Conservation (phyloP, 768 basidiomycete species). For the Nidularia pulvinata region DNA sequence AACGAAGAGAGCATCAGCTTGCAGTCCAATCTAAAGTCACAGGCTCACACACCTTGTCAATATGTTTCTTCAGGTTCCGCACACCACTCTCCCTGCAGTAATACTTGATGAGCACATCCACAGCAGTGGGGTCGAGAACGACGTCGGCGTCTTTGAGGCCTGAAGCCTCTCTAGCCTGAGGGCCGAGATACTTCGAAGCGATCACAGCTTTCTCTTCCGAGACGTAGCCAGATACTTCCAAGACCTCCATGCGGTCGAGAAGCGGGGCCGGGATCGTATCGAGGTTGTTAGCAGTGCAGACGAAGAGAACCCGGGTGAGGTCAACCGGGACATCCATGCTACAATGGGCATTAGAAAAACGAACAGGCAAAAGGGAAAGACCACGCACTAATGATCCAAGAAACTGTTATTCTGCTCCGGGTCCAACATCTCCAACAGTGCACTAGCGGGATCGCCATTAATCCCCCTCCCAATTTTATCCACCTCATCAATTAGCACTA, state of each 20-base stretch:
- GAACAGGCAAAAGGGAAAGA: constrained; percentile 5
- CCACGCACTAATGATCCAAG: constrained; percentile 89
- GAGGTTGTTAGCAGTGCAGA: constrained; percentile 92
- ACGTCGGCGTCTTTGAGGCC: constrained; percentile 89
- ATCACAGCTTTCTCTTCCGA: constrained; percentile 92
- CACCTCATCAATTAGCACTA: constrained; percentile 94
- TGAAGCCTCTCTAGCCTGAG: constrained; percentile 90
- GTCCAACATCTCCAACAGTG: constrained; percentile 90
- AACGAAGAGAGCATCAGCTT: background rate
- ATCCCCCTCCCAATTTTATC: constrained; percentile 93
- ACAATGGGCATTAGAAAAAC: background rate
- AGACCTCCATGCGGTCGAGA: constrained; percentile 94
- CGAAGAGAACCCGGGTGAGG: constrained; percentile 93
- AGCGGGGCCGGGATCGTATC: constrained; percentile 94
- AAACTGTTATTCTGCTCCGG: constrained; percentile 96
- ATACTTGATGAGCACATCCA: constrained; percentile 92
- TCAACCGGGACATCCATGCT: constrained; percentile 98
- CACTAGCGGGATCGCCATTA: constrained; percentile 92
- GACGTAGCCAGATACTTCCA: constrained; percentile 94
- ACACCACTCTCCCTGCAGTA: constrained; percentile 99
- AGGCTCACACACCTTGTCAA: constrained; percentile 79
- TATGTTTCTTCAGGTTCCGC: constrained; percentile 95
- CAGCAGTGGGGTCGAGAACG: constrained; percentile 68
- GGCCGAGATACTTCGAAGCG: constrained; percentile 84
- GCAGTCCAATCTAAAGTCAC: background rate